phyloP scores from a whole-genome alignment of 352 stramenopile species.

The Phytophthora multivora region DNA sequence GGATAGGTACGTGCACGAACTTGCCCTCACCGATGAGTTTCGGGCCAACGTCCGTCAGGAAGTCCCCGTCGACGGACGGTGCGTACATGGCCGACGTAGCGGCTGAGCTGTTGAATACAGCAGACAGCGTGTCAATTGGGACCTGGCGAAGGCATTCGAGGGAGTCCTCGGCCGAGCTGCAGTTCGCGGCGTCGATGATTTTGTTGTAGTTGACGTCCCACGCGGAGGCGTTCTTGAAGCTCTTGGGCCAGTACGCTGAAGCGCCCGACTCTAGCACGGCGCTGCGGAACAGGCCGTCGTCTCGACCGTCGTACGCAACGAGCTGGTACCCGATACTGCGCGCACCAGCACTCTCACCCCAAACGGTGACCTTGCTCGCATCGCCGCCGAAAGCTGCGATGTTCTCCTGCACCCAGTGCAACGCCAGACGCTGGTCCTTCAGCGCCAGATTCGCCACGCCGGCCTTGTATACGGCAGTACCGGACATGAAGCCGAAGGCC shows the following conservation, averaged over 20 bases:
- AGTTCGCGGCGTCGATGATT: slow-evolving; percentile 26
- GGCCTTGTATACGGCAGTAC: slow-evolving; percentile 35
- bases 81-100: slow-evolving; percentile 12
- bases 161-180: slow-evolving; percentile 20
- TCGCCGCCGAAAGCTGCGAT: slow-evolving; percentile 25
- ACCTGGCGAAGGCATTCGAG: slow-evolving; percentile 34
- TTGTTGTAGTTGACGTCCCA: slow-evolving; percentile 36
- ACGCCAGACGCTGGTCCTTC: slow-evolving; percentile 78
- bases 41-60: slow-evolving; percentile 15
- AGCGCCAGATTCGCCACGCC: slow-evolving; percentile 78
- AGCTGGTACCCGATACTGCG: slow-evolving; percentile 30
- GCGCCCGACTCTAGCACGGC: slow-evolving; percentile 33
- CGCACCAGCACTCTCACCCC: slow-evolving; percentile 49
- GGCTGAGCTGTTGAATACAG: slow-evolving; percentile 30
- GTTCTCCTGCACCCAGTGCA: slow-evolving; percentile 62
- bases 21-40: slow-evolving; percentile 26
- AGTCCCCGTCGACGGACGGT: slow-evolving; percentile 34
- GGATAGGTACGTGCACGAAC: slow-evolving; percentile 38
- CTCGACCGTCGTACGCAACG: slow-evolving; percentile 27
- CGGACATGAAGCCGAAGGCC: slow-evolving; percentile 38
- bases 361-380: slow-evolving; percentile 23
- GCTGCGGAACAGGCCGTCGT: slow-evolving; percentile 27
- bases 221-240: slow-evolving; percentile 5
- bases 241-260: slow-evolving; percentile 1
- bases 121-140: slow-evolving; percentile 16